A percentile compares a stretch with the other conserved stretches of the same genome.
These are phyloP conservation scores for Aspergillus panamensis DNA, from an alignment of 495 filamentous ascomycete species.

Conservation along the genomic window DNA sequence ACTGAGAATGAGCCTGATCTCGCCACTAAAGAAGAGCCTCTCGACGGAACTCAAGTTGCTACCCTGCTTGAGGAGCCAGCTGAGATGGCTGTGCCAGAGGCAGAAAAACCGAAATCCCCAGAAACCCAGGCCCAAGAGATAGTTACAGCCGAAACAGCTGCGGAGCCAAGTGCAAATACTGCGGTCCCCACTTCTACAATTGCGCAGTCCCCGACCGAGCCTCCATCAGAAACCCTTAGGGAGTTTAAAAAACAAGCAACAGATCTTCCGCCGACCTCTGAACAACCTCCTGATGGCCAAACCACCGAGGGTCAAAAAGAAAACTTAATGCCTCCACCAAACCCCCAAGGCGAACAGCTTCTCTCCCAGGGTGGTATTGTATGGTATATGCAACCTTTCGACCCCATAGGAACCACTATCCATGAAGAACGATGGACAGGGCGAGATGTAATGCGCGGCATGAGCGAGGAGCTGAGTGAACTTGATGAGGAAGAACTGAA, in stretches of 20 bases:
- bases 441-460: conserved; percentile 66
- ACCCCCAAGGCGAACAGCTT: conserved; percentile 49
- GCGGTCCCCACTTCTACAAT: conserved; percentile 7
- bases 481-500: conserved; percentile 82
- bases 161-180: neutral
- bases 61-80: conserved; percentile 8
- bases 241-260: conserved; percentile 21
- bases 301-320: conserved; percentile 17
- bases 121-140: conserved; percentile 4
- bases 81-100: conserved; percentile 8
- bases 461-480: conserved; percentile 85
- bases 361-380: conserved; percentile 72
- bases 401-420: conserved; percentile 71
- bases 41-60: conserved; percentile 9
- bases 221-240: conserved; percentile 4
- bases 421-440: conserved; percentile 76
- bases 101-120: conserved; percentile 2
- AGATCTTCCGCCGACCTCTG: conserved; percentile 44
- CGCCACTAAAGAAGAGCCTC: conserved; percentile 17
- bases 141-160: neutral
- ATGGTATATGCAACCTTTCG: conserved; percentile 84
- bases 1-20: conserved; percentile 23
- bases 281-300: conserved; percentile 27
- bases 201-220: conserved; percentile 2
- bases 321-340: conserved; percentile 45